Percentiles rank a stretch among this genome's conserved stretches.
Evolutionary conservation across 352 stramenopile genomes (phyloP).

Genomic region (Globisporangium paroecandrum): DNA sequence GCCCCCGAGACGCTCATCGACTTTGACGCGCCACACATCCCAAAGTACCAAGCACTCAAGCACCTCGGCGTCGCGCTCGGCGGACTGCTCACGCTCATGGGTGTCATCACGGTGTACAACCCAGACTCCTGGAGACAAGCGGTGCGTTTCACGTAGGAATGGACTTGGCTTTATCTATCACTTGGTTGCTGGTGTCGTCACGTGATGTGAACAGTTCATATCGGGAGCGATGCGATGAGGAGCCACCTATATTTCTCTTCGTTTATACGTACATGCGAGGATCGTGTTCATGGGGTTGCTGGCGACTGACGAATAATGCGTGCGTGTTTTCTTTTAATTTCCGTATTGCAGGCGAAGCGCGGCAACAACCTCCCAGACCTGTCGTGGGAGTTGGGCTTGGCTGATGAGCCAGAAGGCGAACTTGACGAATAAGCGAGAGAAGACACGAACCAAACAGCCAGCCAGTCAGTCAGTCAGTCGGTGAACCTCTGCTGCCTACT

Average conservation of each 20-base stretch:
- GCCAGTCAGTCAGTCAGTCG: neutral
- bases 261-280: neutral
- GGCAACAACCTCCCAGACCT: conserved; percentile 73
- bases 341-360: conserved; percentile 50
- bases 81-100: conserved; percentile 67
- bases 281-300: neutral
- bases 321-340: conserved; percentile 6
- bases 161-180: neutral
- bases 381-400: conserved; percentile 78
- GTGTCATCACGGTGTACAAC: conserved; percentile 76
- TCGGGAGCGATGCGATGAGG: neutral
- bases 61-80: conserved; percentile 59
- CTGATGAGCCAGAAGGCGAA: conserved; percentile 75
- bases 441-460: conserved; percentile 4
- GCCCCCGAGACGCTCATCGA: conserved; percentile 85
- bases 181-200: neutral
- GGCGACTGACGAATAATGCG: neutral
- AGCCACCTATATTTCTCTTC: neutral
- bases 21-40: conserved; percentile 85
- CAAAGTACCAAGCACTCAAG: conserved; percentile 69
- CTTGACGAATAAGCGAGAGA: conserved; percentile 64
- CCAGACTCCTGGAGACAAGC: conserved; percentile 78
- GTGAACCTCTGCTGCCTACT: neutral
- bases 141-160: conserved; percentile 29
- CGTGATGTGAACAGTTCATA: neutral